These are phyloP conservation scores for Endoconidiophora polonica DNA, from an alignment of 2,329 filamentous ascomycete genomes.

Conservation along the genomic window DNA sequence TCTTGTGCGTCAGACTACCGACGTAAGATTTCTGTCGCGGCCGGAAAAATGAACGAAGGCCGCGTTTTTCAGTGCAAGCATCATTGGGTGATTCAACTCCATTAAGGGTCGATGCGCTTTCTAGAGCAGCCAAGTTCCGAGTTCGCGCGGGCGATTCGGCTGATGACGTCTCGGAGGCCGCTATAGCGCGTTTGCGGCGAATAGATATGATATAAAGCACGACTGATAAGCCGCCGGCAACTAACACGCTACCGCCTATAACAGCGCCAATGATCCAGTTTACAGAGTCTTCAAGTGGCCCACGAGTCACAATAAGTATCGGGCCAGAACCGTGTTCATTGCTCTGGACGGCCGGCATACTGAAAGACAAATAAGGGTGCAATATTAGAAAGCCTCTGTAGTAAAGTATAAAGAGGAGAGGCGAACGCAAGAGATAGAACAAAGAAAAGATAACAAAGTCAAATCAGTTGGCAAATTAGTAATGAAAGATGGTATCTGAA, in stretches of 20 bases:
- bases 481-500: not conserved
- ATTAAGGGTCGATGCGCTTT: not conserved
- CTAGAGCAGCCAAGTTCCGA: conserved; percentile 1
- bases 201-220: conserved; percentile 26
- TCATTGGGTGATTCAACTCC: not conserved
- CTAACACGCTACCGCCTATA: conserved; percentile 29
- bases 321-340: conserved; percentile 1
- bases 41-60: conserved; percentile 1
- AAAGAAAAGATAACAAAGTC: not conserved
- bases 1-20: not conserved
- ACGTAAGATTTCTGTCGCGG: not conserved
- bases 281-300: not conserved
- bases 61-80: not conserved
- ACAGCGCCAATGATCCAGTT: conserved; percentile 30
- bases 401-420: too few species aligned
- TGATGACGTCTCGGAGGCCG: not conserved
- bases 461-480: not conserved
- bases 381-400: not conserved
- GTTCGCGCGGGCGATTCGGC: not conserved
- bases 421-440: too few species aligned
- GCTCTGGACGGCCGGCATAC: conserved; percentile 9
- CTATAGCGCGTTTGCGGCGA: conserved; percentile 15
- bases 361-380: not conserved
- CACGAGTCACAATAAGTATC: not conserved
- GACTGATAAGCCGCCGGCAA: conserved; percentile 28